Evolutionary conservation across 495 filamentous ascomycete genomes (phyloP).

Genomic region (Xylaria flabelliformis): DNA sequence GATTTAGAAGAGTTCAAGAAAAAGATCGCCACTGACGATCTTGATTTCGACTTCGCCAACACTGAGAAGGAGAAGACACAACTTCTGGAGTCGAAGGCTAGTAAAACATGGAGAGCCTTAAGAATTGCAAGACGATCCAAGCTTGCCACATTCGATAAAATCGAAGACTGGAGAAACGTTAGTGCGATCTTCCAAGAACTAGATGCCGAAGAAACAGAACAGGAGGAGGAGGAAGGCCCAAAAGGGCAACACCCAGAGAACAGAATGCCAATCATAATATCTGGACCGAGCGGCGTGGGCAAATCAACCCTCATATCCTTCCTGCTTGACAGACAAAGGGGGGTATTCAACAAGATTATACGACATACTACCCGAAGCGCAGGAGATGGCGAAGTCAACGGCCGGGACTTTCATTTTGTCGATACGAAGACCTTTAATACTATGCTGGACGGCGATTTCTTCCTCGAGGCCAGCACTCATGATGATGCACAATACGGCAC

Average conservation of each 20-base stretch:
- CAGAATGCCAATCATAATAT: constrained; percentile 52
- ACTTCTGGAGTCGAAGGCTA: constrained; percentile 72
- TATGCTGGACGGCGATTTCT: constrained; percentile 59
- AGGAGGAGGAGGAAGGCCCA: constrained; percentile 38
- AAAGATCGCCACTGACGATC: constrained; percentile 71
- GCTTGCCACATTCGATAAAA: constrained; percentile 80
- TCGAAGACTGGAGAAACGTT: constrained; percentile 78
- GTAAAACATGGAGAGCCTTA: constrained; percentile 87
- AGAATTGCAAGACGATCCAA: constrained; percentile 75
- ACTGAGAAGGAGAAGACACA: constrained; percentile 71
- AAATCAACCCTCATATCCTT: constrained; percentile 47
- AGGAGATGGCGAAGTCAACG: constrained; percentile 53
- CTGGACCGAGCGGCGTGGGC: constrained; percentile 48
- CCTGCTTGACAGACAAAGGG: constrained; percentile 51
- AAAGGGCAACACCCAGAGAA: constrained; percentile 47
- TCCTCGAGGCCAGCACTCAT: constrained; percentile 54
- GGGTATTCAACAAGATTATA: constrained; percentile 49
- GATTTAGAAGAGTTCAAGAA: constrained; percentile 56
- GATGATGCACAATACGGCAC: constrained; percentile 54
- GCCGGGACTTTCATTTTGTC: constrained; percentile 56
- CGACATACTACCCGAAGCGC: constrained; percentile 53
- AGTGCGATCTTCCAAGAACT: constrained; percentile 57
- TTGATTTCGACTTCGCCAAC: constrained; percentile 82
- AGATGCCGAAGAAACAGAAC: constrained; percentile 34
- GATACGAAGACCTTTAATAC: constrained; percentile 53